Conservation (phyloP, 1,284 basidiomycete species). For the Sparassis latifolia region DNA sequence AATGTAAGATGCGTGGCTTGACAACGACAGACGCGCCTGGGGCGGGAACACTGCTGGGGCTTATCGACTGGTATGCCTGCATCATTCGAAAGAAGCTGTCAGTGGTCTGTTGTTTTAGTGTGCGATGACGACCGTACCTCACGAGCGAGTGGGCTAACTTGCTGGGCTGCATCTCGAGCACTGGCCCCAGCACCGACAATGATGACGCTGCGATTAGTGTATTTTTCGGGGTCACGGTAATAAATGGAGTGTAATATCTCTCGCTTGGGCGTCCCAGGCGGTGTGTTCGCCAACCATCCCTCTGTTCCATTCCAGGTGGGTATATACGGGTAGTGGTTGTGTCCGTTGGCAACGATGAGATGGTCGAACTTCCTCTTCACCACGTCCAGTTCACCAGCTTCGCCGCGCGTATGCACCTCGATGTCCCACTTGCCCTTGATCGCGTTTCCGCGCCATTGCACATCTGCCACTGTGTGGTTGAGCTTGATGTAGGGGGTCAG, state of each 20-base stretch:
- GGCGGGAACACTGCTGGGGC: constrained; percentile 15
- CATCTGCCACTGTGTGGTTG: constrained; percentile 38
- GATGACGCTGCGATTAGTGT: constrained; percentile 36
- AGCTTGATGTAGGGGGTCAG: constrained; percentile 35
- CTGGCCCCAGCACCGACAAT: constrained; percentile 49
- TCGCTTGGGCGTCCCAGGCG: constrained; percentile 20
- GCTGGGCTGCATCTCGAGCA: constrained; percentile 39
- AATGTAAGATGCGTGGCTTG: constrained; percentile 42
- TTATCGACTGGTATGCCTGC: constrained; percentile 40
- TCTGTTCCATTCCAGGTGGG: constrained; percentile 41
- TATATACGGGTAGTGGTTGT: constrained; percentile 44
- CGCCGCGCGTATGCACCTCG: constrained; percentile 10
- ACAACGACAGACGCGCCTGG: constrained; percentile 25
- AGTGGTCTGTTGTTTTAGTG: background rate
- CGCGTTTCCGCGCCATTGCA: constrained; percentile 38
- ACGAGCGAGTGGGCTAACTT: constrained; percentile 33
- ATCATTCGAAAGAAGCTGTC: background rate
- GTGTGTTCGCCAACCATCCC: constrained; percentile 34
- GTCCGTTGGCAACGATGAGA: constrained; percentile 47
- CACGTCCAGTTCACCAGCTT: constrained; percentile 2
- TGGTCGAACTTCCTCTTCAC: constrained; percentile 36
- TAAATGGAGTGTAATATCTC: constrained; percentile 48
- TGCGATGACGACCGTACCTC: constrained; percentile 20
- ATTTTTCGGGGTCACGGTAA: constrained; percentile 42
- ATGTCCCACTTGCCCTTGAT: constrained; percentile 40